Conservation (phyloP, 345 rosid genomes). For the Eucalyptus sp. region DNA sequence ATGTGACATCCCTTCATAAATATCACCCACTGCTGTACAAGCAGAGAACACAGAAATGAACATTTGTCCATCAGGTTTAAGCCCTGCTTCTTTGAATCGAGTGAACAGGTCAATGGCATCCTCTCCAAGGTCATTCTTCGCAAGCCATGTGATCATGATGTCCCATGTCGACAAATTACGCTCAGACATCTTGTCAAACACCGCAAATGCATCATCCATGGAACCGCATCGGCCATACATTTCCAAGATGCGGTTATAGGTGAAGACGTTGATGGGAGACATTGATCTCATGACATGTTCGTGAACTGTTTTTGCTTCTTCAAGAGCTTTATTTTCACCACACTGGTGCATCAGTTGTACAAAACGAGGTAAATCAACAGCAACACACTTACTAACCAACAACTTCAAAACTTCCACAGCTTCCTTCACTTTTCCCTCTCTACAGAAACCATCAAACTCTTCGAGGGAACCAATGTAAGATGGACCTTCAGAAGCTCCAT, state of each 20-base stretch:
- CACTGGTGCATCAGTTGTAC: constrained; percentile 43
- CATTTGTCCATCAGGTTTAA: constrained; percentile 42
- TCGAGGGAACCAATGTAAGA: constrained; percentile 5
- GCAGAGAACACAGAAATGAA: constrained; percentile 49
- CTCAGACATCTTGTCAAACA: constrained; percentile 42
- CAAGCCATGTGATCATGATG: constrained; percentile 53
- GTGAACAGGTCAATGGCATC: constrained; percentile 67
- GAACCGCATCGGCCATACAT: constrained; percentile 64
- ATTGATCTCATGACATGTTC: constrained; percentile 17
- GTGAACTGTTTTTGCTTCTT: constrained; percentile 58
- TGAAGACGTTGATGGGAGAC: constrained; percentile 21
- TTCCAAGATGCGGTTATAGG: constrained; percentile 37
- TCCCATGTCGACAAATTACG: constrained; percentile 54
- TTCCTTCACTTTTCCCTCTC: constrained; percentile 47
- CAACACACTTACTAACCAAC: constrained; percentile 21
- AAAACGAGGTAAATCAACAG: constrained; percentile 34
- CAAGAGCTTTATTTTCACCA: constrained; percentile 43
- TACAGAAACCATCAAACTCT: constrained; percentile 43
- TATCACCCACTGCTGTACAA: constrained; percentile 57
- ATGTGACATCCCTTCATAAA: constrained; percentile 64
- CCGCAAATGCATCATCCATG: constrained; percentile 27
- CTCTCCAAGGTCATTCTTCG: constrained; percentile 65
- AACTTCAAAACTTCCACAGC: constrained; percentile 31
- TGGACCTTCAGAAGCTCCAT: constrained; percentile 4
- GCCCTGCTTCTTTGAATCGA: constrained; percentile 50